phyloP scores from a whole-genome alignment of 2,329 filamentous ascomycete genomes.

The Penicillium sclerotigenum region DNA sequence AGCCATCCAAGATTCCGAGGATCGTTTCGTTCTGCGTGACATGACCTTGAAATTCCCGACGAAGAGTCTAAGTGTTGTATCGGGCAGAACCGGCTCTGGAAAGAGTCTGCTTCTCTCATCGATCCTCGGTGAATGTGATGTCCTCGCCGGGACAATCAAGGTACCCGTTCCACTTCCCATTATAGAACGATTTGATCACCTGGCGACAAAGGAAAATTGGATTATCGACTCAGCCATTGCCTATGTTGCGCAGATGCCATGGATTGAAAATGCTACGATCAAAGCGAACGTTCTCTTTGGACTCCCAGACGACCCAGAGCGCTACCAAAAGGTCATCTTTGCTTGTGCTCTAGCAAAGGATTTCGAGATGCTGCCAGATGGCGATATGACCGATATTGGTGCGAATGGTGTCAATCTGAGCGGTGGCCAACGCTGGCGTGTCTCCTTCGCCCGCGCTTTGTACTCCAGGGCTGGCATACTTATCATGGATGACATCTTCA shows the following conservation, averaged over 20 bases:
- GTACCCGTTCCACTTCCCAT: slow-evolving; percentile 41
- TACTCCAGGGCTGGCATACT: slow-evolving; percentile 76
- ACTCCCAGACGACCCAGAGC: slow-evolving; percentile 63
- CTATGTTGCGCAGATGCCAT: slow-evolving; percentile 75
- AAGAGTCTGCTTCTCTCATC: slow-evolving; percentile 73
- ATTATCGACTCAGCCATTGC: slow-evolving; percentile 55
- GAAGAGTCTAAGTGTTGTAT: slow-evolving; percentile 69
- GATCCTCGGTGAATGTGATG: slow-evolving; percentile 71
- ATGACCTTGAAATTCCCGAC: slow-evolving; percentile 65
- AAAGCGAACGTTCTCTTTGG: slow-evolving; percentile 77
- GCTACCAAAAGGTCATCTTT: slow-evolving; percentile 67
- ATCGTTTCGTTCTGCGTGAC: slow-evolving; percentile 64
- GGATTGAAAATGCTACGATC: slow-evolving; percentile 80
- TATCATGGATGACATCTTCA: slow-evolving; percentile 80
- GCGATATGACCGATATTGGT: slow-evolving; percentile 76
- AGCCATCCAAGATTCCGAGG: slow-evolving; percentile 48
- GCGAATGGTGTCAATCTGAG: slow-evolving; percentile 81
- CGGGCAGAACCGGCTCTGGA: slow-evolving; percentile 72
- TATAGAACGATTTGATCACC: slow-evolving; percentile 56
- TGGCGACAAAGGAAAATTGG: slow-evolving; percentile 59
- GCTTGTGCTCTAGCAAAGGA: slow-evolving; percentile 75
- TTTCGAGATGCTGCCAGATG: slow-evolving; percentile 70
- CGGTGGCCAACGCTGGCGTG: slow-evolving; percentile 78
- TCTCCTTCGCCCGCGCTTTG: slow-evolving; percentile 74
- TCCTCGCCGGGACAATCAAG: slow-evolving; percentile 59